Base-by-base conservation (phyloP, 1,284 basidiomycete species). In the Trichosporon coremiiforme region DNA sequence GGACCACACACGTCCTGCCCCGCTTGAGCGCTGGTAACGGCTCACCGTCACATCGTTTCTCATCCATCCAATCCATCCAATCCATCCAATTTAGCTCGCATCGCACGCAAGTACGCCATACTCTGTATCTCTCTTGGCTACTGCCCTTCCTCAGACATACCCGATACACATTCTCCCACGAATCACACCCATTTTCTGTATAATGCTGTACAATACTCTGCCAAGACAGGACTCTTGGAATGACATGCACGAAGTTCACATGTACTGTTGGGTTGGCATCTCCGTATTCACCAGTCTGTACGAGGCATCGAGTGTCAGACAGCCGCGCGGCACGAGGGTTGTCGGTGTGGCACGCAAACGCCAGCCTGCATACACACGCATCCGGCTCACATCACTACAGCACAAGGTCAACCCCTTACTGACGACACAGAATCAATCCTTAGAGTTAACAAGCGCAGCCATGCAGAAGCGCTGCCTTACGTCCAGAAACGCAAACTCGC, bases 171-270 rank as follows among this genome's bases (percentile, higher is more conserved):
- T 35, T 33, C 29, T 13, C 55, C 22, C 12, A 12, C 25, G 25
- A 60, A 10, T 2, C 57, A 33, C 29, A 33, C 29, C 29, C 29
- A 8, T 13, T 33, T 12, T 62, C 29, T 62, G 33, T 35, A 35
- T 35, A 25, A 35, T 62, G 31, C 29, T 62, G 29, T n/a, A 33
- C 29, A 4, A 62, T 62, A 62, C 29, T 35, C 31, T 35, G 29
- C 57, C 31, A 20, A 33, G 57, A 22, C 57, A 5, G 57, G 29
- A 62, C 29, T 33, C 29, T n/a, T 62, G 57, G 57, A 13, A n/a
- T 35, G 53, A 62, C 17, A 62, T 62, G 57, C 57, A 62, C 15
- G 36, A n/a, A 35, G 31, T 33, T 60, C 55, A 60, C 55, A 45
- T 45, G 41, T 45, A 45, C 41, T 45, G 25, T 25, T 25, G 25